Base-by-base conservation (phyloP, 2,329 filamentous ascomycete genomes). In the Alternaria incomplexa region DNA sequence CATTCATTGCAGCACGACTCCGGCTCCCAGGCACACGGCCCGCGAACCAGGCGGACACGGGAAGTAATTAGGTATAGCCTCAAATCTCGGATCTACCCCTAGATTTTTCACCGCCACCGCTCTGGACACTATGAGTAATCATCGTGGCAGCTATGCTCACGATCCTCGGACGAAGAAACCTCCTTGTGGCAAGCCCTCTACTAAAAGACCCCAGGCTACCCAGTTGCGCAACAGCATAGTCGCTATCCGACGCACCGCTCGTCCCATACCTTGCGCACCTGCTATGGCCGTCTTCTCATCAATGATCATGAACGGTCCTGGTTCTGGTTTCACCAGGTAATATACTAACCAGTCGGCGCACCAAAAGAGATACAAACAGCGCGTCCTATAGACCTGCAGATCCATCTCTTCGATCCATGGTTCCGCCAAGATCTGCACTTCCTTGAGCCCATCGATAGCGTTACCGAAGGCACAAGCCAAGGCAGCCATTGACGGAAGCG, bases 361-460 rank as follows among this genome's bases (percentile, higher is more conserved):
- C 59, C 62, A 69, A 43, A 70, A 67, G 10, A 71, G 58, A 28
- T 67, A 65, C 10, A 68, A 36, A 40, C 57, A 66, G 23, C 55
- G 52, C 7, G 59, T 63, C 15, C 51, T 48, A 47, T 51, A 69
- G 12, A 65, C 25, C 11, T 58, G 23, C 23, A 67, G 15, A 48
- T 68, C 58, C 9, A 17, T 26, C 13, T 61, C 47, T n/a, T 63
- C 25, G 23, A 68, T 25, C 44, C 51, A 60, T 12, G 60, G 60
- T 13, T 61, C 56, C 5, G n/a, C 10, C 10, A 10, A 7, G 2
- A 46, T 15, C 2, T 59, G n/a, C 5, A 43, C 30, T 52, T 63
- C 63, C 47, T 67, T 71, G 4, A 13, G 17, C 6, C 61, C 47
- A 23, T 66, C 20, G 25, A 67, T n/a, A 7, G 58, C 63, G 13